Evolutionary conservation across 352 stramenopile species (phyloP), one percentile per base, ranked within the genome.

Genomic region (Pythium scleroteichum): DNA sequence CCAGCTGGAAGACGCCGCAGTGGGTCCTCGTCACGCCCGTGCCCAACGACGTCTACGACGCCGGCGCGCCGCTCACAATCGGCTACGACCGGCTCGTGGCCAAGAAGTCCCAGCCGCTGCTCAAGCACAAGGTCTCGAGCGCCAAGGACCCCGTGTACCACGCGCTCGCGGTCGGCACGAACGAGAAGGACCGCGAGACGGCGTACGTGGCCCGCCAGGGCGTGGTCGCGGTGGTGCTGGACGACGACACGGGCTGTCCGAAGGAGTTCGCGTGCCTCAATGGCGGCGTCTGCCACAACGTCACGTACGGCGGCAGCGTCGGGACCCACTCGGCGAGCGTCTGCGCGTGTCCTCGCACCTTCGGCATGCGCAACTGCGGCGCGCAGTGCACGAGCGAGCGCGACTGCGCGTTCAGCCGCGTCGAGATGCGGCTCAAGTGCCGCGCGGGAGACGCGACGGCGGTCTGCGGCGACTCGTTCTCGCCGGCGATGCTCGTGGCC

Each of bases 221-320:
- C 20, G 72, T 87, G 26, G 59, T 67, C 5, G 55, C 71, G 4
- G 47, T 88, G 14, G 57, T 88, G 8, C 54, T 77, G 41, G 82
- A 92, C 51, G 75, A 90, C 33, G 82, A 92, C 58, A 92, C 82
- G 27, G 82, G 82, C 12, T 92, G 82, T 52, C 46, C 51, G 17
- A 70, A 62, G 13, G 82, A 92, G 54, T 92, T 87, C 46, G 42
- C 67, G 13, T 92, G 82, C 24, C 27, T 71, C 26, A 86, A 87
- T 39, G 52, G 45, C 16, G 79, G 81, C 13, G 40, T 51, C 2
- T 92, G 82, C 52, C 44, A 75, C 3, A 76, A 76, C 55, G 24
- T 52, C 32, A 65, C 53, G 10, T 66, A 72, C 39, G 54, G 54
- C 4, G 53, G 24, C 2, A 22, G 22, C 26, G 7, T 58, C 7